Percentiles rank a stretch among this genome's conserved stretches.
These are phyloP conservation scores for Claviceps sp. DNA, from an alignment of 2,329 filamentous ascomycete genomes.

Conservation along the genomic window DNA sequence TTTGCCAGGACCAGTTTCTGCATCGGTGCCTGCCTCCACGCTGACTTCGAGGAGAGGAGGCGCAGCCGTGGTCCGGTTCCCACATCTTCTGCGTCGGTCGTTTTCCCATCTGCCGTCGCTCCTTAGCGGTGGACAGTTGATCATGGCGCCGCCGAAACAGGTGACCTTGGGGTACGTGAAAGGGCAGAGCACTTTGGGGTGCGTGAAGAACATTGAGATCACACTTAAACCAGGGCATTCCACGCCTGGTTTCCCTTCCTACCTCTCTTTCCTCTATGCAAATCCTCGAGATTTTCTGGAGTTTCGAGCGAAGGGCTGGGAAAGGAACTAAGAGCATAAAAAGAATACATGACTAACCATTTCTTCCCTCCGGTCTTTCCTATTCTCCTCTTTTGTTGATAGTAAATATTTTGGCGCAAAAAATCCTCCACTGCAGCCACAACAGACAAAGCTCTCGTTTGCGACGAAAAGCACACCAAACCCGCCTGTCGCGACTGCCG, in stretches of 20 bases:
- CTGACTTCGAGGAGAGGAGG: constrained; percentile 6
- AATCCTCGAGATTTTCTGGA: too few relatives aligned
- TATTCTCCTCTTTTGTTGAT: neutral
- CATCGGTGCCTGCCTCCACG: too few relatives aligned
- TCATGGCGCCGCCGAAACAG: constrained; percentile 51
- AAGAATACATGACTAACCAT: neutral
- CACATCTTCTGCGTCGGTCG: constrained; percentile 1
- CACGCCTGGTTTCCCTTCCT: too few relatives aligned
- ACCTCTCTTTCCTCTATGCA: too few relatives aligned
- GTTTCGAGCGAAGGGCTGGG: neutral
- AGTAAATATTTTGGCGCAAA: constrained; percentile 77
- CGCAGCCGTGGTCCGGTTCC: neutral
- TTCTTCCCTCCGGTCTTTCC: neutral
- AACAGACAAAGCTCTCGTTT: constrained; percentile 72
- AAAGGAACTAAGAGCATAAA: neutral
- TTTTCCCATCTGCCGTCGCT: constrained; percentile 1
- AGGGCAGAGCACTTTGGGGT: constrained; percentile 64
- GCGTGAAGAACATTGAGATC: constrained; percentile 16
- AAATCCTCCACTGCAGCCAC: constrained; percentile 36
- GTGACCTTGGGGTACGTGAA: constrained; percentile 81
- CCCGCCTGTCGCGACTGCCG: constrained; percentile 15
- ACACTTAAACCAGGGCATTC: too few relatives aligned
- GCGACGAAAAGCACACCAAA: constrained; percentile 37
- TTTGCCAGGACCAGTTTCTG: neutral
- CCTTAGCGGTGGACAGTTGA: constrained; percentile 5